Base-by-base conservation (phyloP, 2,329 filamentous ascomycete species). In the Hymenoscyphus albidus region DNA sequence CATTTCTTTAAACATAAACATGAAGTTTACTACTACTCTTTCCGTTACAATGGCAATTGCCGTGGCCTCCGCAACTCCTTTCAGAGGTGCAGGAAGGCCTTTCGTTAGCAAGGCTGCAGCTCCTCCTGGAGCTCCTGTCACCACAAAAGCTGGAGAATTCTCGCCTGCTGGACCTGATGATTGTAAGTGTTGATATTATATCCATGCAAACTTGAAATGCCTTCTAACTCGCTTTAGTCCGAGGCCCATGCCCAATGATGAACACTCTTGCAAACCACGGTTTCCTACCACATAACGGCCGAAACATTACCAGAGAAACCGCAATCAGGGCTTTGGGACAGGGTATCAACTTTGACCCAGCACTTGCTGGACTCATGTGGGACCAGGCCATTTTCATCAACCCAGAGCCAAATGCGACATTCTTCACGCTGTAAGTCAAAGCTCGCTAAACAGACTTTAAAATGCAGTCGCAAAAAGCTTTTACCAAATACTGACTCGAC, bases 201-300 rank as follows among this genome's bases (percentile, higher is more conserved):
- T 18, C 44, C 10, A 4, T 10, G n/a, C 22, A 12, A 27, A 48
- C 5, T 51, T 51, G 6, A 9, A 51, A 10, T 12, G 12, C 10
- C 2, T 27, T 2, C 44, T 51, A 31, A 70, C 27, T 62, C 39
- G 2, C 13, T 2, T 38, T 31, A 57, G 76, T 74, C 51, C 69
- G 72, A 22, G 69, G 66, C 9, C 74, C 79, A 51, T 81, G 79
- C 54, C 79, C 79, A 1, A 78, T 78, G 67, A 70, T 81, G 64
- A 81, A 81, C 63, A 76, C 78, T 1, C 72, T 81, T 14, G 77
- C 78, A 10, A 81, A 81, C 66, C 76, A 81, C 57, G 77, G 76
- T 0, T 80, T 78, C 64, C 75, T 81, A 22, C 77, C 77, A 0
- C 79, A 76, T 54, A 70, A 80, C 55, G 79, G 79, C n/a, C 70